Evolutionary conservation across 2,329 filamentous ascomycete genomes (phyloP).

Genomic region (Dactylellina haptotyla): DNA sequence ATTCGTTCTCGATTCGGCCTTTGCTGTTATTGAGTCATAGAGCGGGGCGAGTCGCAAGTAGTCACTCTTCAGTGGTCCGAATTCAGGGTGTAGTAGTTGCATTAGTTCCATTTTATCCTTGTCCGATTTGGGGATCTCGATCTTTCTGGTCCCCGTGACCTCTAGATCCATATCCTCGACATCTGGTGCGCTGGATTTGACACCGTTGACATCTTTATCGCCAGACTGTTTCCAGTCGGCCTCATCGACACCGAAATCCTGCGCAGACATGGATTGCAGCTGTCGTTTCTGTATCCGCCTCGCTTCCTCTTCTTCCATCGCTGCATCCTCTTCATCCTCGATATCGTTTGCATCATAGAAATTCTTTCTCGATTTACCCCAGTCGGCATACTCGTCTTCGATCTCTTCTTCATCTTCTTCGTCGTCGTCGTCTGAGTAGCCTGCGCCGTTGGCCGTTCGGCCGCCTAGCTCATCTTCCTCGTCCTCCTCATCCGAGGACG

Average conservation of each 20-base stretch:
- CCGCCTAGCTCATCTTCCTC: constrained; percentile 66
- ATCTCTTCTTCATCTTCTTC: constrained; percentile 69
- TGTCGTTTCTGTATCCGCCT: constrained; percentile 90
- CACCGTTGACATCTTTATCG: constrained; percentile 63
- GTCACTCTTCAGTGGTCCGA: constrained; percentile 84
- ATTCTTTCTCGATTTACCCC: constrained; percentile 87
- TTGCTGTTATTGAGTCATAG: constrained; percentile 65
- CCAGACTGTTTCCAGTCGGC: constrained; percentile 77
- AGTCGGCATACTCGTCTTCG: constrained; percentile 74
- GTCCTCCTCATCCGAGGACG: constrained; percentile 55
- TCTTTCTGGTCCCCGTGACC: constrained; percentile 63
- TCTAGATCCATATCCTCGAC: constrained; percentile 61
- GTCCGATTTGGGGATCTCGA: constrained; percentile 76
- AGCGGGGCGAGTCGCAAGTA: constrained; percentile 74
- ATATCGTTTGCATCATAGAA: constrained; percentile 90
- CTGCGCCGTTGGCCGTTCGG: constrained; percentile 59
- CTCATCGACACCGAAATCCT: constrained; percentile 93
- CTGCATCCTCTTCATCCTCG: constrained; percentile 76
- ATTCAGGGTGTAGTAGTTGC: constrained; percentile 86
- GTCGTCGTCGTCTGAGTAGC: constrained; percentile 50
- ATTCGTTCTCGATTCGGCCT: constrained; percentile 64
- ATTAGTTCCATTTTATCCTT: constrained; percentile 81
- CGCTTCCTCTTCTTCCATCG: constrained; percentile 92
- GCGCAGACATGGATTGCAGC: constrained; percentile 84
- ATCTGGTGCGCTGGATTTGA: constrained; percentile 74